Conservation (phyloP, 1,284 basidiomycete species). For the Butyriboletus appendiculatus region DNA sequence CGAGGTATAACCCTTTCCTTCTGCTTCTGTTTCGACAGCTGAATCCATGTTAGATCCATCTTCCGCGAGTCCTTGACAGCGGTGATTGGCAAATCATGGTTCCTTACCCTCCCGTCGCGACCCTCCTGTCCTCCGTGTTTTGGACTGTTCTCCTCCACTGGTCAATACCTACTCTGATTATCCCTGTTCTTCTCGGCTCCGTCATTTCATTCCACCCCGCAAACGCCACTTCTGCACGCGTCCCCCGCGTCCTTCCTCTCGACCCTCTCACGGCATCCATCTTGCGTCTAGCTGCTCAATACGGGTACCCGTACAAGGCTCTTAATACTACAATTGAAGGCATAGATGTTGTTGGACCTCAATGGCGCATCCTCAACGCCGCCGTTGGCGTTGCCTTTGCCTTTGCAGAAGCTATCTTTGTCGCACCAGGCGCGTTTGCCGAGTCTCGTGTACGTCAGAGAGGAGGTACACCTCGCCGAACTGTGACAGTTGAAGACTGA, state of each 20-base stretch:
- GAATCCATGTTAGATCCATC: slow-evolving; percentile 18
- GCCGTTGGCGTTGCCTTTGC: slow-evolving; percentile 57
- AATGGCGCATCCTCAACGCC: slow-evolving; percentile 54
- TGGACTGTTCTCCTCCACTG: slow-evolving; percentile 56
- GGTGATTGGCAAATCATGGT: slow-evolving; percentile 31
- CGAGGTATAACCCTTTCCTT: slow-evolving; percentile 34
- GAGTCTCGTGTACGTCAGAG: slow-evolving; percentile 31
- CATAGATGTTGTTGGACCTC: slow-evolving; percentile 52
- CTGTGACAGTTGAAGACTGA: slow-evolving; percentile 22
- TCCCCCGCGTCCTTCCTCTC: slow-evolving; percentile 36
- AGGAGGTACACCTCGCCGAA: slow-evolving; percentile 27
- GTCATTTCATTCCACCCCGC: slow-evolving; percentile 59
- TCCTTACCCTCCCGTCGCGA: slow-evolving; percentile 46
- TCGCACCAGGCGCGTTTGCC: slow-evolving; percentile 32
- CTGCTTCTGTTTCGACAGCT: slow-evolving; percentile 10
- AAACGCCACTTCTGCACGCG: slow-evolving; percentile 28
- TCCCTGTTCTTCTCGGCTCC: slow-evolving; percentile 54
- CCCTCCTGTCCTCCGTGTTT: slow-evolving; percentile 46
- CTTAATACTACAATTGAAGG: slow-evolving; percentile 29
- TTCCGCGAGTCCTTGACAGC: slow-evolving; percentile 10
- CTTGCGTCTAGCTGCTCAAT: slow-evolving; percentile 55
- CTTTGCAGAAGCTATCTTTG: slow-evolving; percentile 57
- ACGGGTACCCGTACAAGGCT: slow-evolving; percentile 48
- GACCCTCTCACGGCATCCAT: slow-evolving; percentile 64
- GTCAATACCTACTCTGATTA: slow-evolving; percentile 55